Percentiles rank a stretch among this genome's conserved stretches.
Evolutionary conservation across 192 early-diverging fungal genomes (phyloP).

Genomic region (Backusella tuberculispora): DNA sequence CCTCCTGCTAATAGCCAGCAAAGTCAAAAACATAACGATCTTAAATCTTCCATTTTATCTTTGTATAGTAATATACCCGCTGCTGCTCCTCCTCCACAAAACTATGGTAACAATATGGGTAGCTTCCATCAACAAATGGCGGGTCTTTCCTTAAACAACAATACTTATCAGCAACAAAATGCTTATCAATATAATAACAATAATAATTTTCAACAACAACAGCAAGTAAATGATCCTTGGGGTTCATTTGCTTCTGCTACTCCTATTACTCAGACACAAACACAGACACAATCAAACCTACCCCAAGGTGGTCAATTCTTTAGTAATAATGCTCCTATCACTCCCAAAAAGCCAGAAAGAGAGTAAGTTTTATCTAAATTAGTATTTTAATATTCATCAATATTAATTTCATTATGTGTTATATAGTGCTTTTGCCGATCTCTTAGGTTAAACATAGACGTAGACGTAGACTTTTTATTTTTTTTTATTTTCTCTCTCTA

Average conservation of each 20-base stretch:
- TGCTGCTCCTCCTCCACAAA: slow-evolving; percentile 1
- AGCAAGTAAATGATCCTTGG: slow-evolving; percentile 1
- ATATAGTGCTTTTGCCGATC: slow-evolving; percentile 40
- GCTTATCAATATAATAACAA: slow-evolving; percentile 1
- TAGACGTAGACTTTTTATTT: slow-evolving; percentile 13
- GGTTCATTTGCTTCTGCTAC: not conserved
- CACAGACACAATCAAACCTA: slow-evolving; percentile 12
- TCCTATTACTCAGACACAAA: not conserved
- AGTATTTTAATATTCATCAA: not conserved
- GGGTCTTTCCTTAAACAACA: slow-evolving; percentile 23
- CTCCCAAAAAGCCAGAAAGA: slow-evolving; percentile 30
- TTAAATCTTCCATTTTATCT: slow-evolving; percentile 45
- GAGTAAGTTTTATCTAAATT: slow-evolving; percentile 31
- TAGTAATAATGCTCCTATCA: not conserved
- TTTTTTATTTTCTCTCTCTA: not conserved
- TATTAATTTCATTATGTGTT: not conserved
- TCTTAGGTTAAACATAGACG: slow-evolving; percentile 12
- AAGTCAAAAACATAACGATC: slow-evolving; percentile 29
- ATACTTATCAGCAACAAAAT: slow-evolving; percentile 19
- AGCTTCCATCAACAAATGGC: slow-evolving; percentile 34
- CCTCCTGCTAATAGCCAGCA: not conserved
- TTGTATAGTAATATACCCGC: slow-evolving; percentile 35
- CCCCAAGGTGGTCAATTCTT: slow-evolving; percentile 42
- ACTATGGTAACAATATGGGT: slow-evolving; percentile 8
- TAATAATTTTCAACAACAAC: slow-evolving; percentile 18